These are phyloP conservation scores for Coemansia sp. DNA, from an alignment of 192 early-diverging fungal species.

Conservation along the genomic window DNA sequence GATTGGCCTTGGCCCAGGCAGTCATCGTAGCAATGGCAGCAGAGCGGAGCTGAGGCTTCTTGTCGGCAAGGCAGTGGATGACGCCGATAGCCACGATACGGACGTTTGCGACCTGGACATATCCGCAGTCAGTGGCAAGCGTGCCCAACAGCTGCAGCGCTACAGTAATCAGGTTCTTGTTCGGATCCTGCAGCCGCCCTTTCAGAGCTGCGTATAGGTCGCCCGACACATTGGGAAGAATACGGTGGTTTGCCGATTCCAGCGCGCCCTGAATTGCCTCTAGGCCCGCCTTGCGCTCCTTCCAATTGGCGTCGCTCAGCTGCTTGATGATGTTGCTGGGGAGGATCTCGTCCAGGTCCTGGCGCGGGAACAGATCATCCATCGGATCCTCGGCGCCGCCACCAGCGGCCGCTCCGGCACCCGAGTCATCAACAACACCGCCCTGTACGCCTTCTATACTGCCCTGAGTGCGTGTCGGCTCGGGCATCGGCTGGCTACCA, in stretches of 20 bases:
- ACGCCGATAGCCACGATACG: conserved; percentile 66
- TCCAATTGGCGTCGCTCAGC: conserved; percentile 79
- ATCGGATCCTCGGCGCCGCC: conserved; percentile 51
- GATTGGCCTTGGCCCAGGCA: conserved; percentile 60
- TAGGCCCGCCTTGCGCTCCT: conserved; percentile 83
- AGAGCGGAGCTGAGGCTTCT: conserved; percentile 80
- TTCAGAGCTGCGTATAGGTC: conserved; percentile 81
- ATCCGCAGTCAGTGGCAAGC: conserved; percentile 77
- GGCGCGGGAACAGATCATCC: conserved; percentile 83
- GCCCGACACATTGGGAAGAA: conserved; percentile 67
- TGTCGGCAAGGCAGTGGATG: conserved; percentile 72
- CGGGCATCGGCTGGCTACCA: conserved; percentile 49
- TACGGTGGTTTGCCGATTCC: conserved; percentile 69
- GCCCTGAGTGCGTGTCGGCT: conserved; percentile 39
- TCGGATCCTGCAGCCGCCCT: conserved; percentile 76
- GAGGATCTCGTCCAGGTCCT: conserved; percentile 69
- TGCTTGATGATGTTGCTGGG: conserved; percentile 52
- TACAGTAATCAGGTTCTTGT: conserved; percentile 79
- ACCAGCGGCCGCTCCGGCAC: not conserved
- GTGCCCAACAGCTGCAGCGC: conserved; percentile 75
- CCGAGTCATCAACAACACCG: conserved; percentile 1
- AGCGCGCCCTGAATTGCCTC: conserved; percentile 75
- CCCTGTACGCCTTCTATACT: not conserved
- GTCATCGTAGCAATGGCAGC: conserved; percentile 71
- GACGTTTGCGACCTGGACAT: conserved; percentile 68